Conservation (phyloP, 2,329 filamentous ascomycete species). For the Elsinoe necatrix region DNA sequence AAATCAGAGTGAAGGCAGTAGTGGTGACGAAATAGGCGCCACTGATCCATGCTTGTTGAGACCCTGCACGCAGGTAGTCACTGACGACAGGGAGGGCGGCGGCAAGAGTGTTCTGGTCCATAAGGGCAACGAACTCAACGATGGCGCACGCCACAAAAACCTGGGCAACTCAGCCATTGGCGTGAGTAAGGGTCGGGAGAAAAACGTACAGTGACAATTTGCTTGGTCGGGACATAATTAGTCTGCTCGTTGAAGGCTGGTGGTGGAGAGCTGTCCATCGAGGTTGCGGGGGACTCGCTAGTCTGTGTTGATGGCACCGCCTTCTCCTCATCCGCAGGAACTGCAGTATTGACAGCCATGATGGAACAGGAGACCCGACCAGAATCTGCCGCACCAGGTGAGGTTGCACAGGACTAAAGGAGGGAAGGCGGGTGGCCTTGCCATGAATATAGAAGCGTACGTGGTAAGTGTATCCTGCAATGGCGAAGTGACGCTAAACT, state of each 20-base stretch:
- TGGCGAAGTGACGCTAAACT: not conserved
- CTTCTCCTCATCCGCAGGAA: not conserved
- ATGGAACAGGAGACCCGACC: not conserved
- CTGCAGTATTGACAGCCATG: not conserved
- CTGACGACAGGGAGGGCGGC: conserved; percentile 48
- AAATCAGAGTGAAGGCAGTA: conserved; percentile 41
- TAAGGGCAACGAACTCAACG: conserved; percentile 48
- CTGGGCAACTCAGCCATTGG: conserved; percentile 26
- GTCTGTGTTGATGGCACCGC: not conserved
- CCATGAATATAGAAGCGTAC: not conserved
- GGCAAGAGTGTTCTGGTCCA: conserved; percentile 51
- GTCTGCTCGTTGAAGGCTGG: conserved; percentile 48
- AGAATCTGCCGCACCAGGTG: not conserved
- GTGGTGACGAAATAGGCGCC: conserved; percentile 46
- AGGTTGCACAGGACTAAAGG: not conserved
- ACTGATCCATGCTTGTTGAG: conserved; percentile 48
- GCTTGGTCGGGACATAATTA: conserved; percentile 45
- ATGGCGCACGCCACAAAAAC: conserved; percentile 51
- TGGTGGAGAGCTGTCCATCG: conserved; percentile 17
- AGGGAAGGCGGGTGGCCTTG: not conserved
- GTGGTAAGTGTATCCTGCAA: not conserved
- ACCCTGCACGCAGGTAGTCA: conserved; percentile 42
- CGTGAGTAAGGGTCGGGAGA: not conserved
- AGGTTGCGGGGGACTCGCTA: not conserved
- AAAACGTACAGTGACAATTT: conserved; percentile 42